Evolutionary conservation across 2,329 filamentous ascomycete species (phyloP).

Genomic region (Scolecobasidium constrictum): DNA sequence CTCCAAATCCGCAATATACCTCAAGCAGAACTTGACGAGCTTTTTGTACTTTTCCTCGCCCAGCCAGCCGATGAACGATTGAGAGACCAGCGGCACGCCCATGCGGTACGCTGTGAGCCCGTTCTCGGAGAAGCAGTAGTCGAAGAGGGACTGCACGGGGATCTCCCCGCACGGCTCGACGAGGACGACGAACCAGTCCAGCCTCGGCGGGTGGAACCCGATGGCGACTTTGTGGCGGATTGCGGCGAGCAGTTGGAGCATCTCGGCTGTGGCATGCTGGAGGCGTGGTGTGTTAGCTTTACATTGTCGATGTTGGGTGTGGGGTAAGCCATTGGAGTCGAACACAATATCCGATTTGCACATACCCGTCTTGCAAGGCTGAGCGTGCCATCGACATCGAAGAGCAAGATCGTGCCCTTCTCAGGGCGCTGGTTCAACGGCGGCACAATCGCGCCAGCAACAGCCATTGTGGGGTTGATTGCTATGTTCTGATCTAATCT

Average conservation of each 20-base stretch:
- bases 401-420: conserved; percentile 88
- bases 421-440: conserved; percentile 73
- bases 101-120: conserved; percentile 83
- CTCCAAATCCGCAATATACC: conserved; percentile 76
- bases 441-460: conserved; percentile 46
- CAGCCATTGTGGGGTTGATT: conserved; percentile 20
- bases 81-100: conserved; percentile 62
- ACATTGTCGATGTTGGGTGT: too few species aligned
- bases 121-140: conserved; percentile 97
- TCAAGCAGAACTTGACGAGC: conserved; percentile 64
- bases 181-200: conserved; percentile 56
- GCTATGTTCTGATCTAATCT: background rate
- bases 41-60: conserved; percentile 79
- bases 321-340: too few species aligned
- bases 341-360: too few species aligned
- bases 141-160: conserved; percentile 75
- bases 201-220: conserved; percentile 89
- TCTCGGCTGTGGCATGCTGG: conserved; percentile 64
- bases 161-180: conserved; percentile 83
- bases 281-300: conserved; percentile 11
- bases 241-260: conserved; percentile 66
- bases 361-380: conserved; percentile 68
- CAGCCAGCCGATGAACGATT: conserved; percentile 84
- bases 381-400: conserved; percentile 92
- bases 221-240: conserved; percentile 84